phyloP scores from a whole-genome alignment of 2,329 filamentous ascomycete species.

The Ophiostoma novo-ulmi region DNA sequence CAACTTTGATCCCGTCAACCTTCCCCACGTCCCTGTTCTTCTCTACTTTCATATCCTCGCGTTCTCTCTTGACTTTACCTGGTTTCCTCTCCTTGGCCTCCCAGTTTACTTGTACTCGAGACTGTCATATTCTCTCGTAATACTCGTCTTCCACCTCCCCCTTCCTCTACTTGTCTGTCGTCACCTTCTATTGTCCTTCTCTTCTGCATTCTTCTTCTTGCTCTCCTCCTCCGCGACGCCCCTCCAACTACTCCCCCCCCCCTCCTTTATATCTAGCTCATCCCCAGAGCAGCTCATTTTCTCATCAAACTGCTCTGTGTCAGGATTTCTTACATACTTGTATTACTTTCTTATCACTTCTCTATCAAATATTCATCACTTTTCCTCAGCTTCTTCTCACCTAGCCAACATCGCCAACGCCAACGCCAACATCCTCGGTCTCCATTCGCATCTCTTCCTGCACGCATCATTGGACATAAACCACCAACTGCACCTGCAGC shows the following conservation, averaged over 20 bases:
- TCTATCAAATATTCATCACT: no score
- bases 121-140: constrained; percentile 4
- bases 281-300: background rate
- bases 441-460: background rate
- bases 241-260: background rate
- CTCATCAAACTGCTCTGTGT: background rate
- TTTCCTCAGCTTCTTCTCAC: background rate
- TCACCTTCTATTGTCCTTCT: background rate
- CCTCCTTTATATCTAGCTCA: background rate
- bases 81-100: background rate
- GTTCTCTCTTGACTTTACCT: background rate
- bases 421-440: background rate
- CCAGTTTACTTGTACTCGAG: background rate
- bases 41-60: background rate
- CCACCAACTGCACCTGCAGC: background rate
- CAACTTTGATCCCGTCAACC: constrained; percentile 7
- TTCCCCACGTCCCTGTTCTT: constrained; percentile 6
- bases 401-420: background rate
- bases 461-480: background rate
- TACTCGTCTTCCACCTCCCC: background rate
- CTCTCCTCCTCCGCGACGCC: background rate
- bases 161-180: constrained; percentile 9
- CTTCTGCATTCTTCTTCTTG: no score
- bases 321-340: no score
- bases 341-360: no score